Evolutionary conservation across 192 early-diverging fungal genomes (phyloP), one percentile per base, ranked within the genome.

Genomic region (Coemansia sp.): DNA sequence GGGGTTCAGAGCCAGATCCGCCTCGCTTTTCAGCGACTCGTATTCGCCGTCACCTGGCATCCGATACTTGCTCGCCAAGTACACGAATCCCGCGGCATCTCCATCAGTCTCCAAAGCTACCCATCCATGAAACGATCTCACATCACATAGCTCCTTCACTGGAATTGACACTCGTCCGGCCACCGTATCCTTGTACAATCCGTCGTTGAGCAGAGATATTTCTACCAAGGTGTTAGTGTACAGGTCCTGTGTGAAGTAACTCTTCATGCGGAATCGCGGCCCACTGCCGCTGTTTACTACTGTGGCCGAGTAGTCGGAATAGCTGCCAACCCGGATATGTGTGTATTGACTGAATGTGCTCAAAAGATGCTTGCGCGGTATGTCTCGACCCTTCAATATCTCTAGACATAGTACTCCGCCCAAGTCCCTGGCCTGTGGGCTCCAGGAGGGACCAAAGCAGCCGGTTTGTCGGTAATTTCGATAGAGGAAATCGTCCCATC

Each of bases 81-180:
- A 79, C 7, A 79, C 42, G 9, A 37, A 73, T 0, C 77, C 77
- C 6, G 65, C 68, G 8, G 76, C 70, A 18, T 72, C 59, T 3
- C 60, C 70, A 0, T 3, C 28, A 21, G 60, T 46, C 7, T 58
- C 46, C 4, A 79, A 35, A 0, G 42, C 62, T 21, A 79, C n/a
- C 76, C 76, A 79, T 8, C 71, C 76, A 24, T 79, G 67, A 21
- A 39, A 73, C 14, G 65, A 60, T n/a, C 76, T 28, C 9, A 79
- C 76, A 38, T 70, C 76, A 11, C 56, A 24, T 45, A 79, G 65
- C 36, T 73, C 76, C 21, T 73, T 73, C 16, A 73, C 21, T 0
- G 70, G 76, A n/a, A 79, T 23, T 1, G 60, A 55, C 5, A 73
- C 70, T 0, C 76, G 40, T 1, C 76, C 76, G 0, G 70, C 76